Percentiles rank a stretch among this genome's conserved stretches.
Conservation (phyloP, 345 rosid species). For the Brassica juncea region DNA sequence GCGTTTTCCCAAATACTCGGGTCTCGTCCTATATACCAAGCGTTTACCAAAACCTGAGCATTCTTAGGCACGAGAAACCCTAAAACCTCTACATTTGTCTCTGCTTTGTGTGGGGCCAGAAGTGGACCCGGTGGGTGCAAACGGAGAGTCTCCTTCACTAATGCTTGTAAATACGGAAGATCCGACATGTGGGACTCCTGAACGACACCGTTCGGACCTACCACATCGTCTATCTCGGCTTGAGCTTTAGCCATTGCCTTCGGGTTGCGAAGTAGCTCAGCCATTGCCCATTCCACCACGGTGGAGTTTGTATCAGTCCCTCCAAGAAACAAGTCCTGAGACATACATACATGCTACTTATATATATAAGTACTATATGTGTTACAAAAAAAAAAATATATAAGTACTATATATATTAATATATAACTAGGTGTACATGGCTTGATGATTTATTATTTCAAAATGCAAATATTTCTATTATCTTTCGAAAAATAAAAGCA, state of each 20-base stretch:
- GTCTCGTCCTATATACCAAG: slow-evolving; percentile 46
- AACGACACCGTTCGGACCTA: slow-evolving; percentile 14
- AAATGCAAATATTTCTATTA: neutral
- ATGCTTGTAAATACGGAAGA: slow-evolving; percentile 20
- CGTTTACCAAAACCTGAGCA: slow-evolving; percentile 26
- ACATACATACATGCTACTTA: neutral
- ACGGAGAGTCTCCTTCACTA: slow-evolving; percentile 29
- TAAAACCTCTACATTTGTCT: slow-evolving; percentile 8
- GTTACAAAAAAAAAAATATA: neutral
- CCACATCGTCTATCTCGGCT: slow-evolving; percentile 46
- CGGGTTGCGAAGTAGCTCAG: slow-evolving; percentile 58
- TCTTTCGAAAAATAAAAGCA: neutral
- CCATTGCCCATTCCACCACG: slow-evolving; percentile 67
- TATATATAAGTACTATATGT: no score
- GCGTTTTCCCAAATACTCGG: slow-evolving; percentile 37
- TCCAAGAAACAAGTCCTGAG: slow-evolving; percentile 65
- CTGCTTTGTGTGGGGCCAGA: slow-evolving; percentile 18
- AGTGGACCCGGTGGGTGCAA: slow-evolving; percentile 34
- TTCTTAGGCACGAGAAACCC: slow-evolving; percentile 15
- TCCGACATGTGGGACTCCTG: slow-evolving; percentile 1
- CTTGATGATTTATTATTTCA: neutral
- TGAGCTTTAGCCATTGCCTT: slow-evolving; percentile 47
- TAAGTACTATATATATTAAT: no score
- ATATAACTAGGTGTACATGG: neutral
- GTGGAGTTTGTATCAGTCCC: slow-evolving; percentile 64